Evolutionary conservation across 129 eudicot genomes (phyloP).

Genomic region (Helichrysum umbraculigerum): DNA sequence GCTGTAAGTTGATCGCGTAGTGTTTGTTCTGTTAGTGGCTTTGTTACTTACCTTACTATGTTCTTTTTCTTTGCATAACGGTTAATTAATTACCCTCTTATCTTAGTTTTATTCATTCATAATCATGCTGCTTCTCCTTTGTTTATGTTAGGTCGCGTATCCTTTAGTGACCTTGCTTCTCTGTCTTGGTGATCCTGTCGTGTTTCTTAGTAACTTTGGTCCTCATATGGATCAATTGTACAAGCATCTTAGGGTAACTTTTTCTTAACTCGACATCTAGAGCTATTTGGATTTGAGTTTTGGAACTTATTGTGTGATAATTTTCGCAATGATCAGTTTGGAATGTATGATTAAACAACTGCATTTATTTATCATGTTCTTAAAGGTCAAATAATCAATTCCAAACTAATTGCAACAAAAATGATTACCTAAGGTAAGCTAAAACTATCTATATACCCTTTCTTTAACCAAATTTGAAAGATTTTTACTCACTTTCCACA

Average conservation of each 20-base stretch:
- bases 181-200: constrained; percentile 91
- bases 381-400: neutral
- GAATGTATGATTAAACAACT: neutral
- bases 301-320: constrained; percentile 4
- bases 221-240: constrained; percentile 95
- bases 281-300: constrained; percentile 7
- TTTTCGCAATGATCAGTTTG: neutral
- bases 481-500: neutral
- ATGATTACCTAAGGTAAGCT: constrained; percentile 2
- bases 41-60: neutral
- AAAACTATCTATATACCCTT: neutral
- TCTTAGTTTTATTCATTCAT: neutral
- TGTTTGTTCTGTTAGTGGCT: neutral
- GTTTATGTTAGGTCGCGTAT: constrained; percentile 69
- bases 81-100: neutral
- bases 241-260: constrained; percentile 86
- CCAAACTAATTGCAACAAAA: neutral
- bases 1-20: constrained; percentile 58
- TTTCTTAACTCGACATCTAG: neutral
- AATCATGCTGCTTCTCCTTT: neutral
- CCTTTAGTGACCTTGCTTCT: constrained; percentile 98
- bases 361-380: neutral
- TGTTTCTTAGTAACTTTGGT: constrained; percentile 79
- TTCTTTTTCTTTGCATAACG: neutral
- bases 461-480: neutral